Evolutionary conservation across 2,329 filamentous ascomycete genomes (phyloP), one percentile per base, ranked within the genome.

Genomic region (Hypoxylon sp.): DNA sequence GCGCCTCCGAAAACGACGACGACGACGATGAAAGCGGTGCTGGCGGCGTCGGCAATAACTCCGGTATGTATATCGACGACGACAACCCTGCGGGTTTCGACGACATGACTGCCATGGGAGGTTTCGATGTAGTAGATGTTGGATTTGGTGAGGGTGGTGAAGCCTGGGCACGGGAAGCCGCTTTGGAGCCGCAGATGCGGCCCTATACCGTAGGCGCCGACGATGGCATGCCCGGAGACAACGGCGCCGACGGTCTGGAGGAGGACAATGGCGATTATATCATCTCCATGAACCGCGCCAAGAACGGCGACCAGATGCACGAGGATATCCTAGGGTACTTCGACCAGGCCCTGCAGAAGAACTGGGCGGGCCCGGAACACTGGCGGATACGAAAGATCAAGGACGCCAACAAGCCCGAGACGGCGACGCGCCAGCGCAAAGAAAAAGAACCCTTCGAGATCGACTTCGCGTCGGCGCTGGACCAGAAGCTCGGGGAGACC

Each of bases 261-360:
- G 82, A 85, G 32, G 87, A 87, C 53, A 89, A 89, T 55, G 88
- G 89, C 58, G 87, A 92, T 67, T 97, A 93, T 74, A 84, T 90
- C 22, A 86, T 97, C 6, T 91, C 91, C n/a, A 88, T 97, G 81
- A 87, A 87, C 41, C 90, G 91, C 70, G 80, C 83, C 15, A 84
- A 86, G 53, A 87, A 88, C 56, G 84, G 84, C 52, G 92, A 92
- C 72, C 84, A 84, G 73, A 80, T 90, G 76, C 93, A 97, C 74
- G 93, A 98, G 71, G 94, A 97, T 72, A 97, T 99, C 60, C 85
- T 99, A n/a, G 91, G 92, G 74, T 99, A 98, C 80, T 99, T 99
- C 74, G 95, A 99, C 76, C 93, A 97, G 73, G 94, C 94, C 2
- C 81, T 98, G 44, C 92, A 95, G 75, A 98, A 97, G 84, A 97